Conservation (phyloP, 169 alveolate species). For the Plasmodium sp. region DNA sequence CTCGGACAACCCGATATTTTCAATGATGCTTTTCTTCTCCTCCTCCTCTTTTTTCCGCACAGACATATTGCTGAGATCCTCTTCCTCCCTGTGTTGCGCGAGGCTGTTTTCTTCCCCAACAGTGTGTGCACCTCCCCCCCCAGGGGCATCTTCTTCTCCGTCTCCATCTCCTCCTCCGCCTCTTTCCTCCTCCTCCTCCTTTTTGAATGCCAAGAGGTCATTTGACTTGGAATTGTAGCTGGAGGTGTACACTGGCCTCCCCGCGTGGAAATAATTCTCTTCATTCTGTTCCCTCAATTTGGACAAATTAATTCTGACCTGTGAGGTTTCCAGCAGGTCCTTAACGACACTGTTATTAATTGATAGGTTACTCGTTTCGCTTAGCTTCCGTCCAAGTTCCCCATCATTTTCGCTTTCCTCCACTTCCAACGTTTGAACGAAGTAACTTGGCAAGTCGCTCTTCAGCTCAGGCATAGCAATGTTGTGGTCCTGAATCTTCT, state of each 20-base stretch:
- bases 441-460: conserved; percentile 57
- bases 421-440: conserved; percentile 33
- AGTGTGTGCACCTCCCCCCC: neutral
- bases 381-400: conserved; percentile 11
- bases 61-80: neutral
- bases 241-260: neutral
- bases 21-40: conserved; percentile 33
- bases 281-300: conserved; percentile 3
- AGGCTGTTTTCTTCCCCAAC: conserved; percentile 2
- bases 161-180: neutral
- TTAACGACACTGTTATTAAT: conserved; percentile 25
- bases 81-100: neutral
- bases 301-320: conserved; percentile 25
- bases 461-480: conserved; percentile 64
- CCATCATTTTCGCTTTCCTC: conserved; percentile 27
- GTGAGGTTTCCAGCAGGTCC: conserved; percentile 25
- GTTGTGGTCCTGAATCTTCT: conserved; percentile 64
- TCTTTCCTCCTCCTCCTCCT: neutral
- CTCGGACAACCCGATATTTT: conserved; percentile 61
- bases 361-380: conserved; percentile 38
- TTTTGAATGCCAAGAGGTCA: conserved; percentile 18
- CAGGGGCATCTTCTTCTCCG: neutral
- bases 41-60: conserved; percentile 52
- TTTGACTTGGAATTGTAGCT: conserved; percentile 10
- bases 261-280: conserved; percentile 25